Base-by-base conservation (phyloP, 208 protist species). In the Wallacemonas sp. region DNA sequence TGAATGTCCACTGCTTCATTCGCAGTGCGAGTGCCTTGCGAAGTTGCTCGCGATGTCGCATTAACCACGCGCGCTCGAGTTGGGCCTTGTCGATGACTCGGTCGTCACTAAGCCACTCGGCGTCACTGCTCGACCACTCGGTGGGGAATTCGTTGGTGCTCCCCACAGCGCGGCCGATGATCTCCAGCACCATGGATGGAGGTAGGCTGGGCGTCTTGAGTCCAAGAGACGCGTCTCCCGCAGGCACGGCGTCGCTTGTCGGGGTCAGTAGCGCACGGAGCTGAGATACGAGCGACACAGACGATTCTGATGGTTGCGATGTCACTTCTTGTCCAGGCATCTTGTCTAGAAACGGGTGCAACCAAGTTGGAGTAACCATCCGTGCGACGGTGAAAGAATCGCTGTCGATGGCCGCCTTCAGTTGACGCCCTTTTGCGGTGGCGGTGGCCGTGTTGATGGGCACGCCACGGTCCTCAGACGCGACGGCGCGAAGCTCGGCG, bases 341-440 rank as follows among this genome's bases (percentile, higher is more conserved):
- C 36, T 41, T 41, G 6, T 41, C 36, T 6, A 41, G 36, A 14
- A 17, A 32, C 4, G 44, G 16, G 21, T 66, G 44, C 19, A 36
- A 27, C 61, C 61, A 66, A 3, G 32, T 30, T 2, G 61, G 61
- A 16, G 34, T 36, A 16, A 52, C 61, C 43, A 66, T 52, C 27
- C 49, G 43, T 6, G 39, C 33, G 14, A 56, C 12, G 19, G 63
- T 49, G 47, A 33, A 33, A 30, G 47, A 32, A 19, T 70, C 44
- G 12, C 19, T 57, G 29, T 55, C 44, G 23, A 55, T 17, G 6
- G 26, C 23, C 26, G 9, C 26, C 47, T 55, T 55, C 5, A 55
- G 47, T 16, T 8, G 11, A 17, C 17, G 11, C 43, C 6, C 11
- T 19, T 4, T 3, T 19, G 17, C 19, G 4, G 43, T 24, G 4